Evolutionary conservation across 2,329 filamentous ascomycete genomes (phyloP), one percentile per base, ranked within the genome.

Genomic region (Arthrobotrys pseudoclavata): DNA sequence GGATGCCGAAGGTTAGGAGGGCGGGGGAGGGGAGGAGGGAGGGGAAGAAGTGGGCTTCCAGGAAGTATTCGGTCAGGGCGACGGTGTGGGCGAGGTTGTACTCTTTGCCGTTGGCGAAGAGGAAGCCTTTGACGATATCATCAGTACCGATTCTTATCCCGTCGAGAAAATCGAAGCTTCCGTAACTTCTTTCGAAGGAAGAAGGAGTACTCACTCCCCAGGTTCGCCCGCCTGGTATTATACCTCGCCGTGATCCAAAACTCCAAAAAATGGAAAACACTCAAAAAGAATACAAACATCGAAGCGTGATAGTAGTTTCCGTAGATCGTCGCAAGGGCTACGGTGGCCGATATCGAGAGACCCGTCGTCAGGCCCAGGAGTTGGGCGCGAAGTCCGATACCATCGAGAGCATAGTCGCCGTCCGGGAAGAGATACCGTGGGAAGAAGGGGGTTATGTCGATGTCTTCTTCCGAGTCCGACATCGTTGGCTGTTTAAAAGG

Each of bases 241-340:
- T 92, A 92, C 69, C 87, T 86, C 7, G 95, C 94, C 0, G 95
- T 97, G 34, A 91, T 93, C 87, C 90, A 97, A 86, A 94, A 99
- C 85, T 99, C 96, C 84, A 98, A 90, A 85, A 97, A 98, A 86
- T 99, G 96, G 85, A 98, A 98, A 31, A 91, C 81, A 26, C 91
- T 88, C 57, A 98, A 90, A 13, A 89, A 86, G 63, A 85, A 85
- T 57, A 91, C 82, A 85, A 95, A 95, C 83, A 91, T 6, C 37
- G 68, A 6, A 13, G 68, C 62, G 29, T 68, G 76, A 50, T 68
- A 72, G 57, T 57, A 31, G 12, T 34, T 48, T 13, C 42, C 37
- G 26, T 69, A 26, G 0, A 42, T 4, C 47, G 40, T 10, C 45
- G 55, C 50, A 0, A 79, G 52, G 0, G 48, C 22, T 6, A 67